Base-by-base conservation (phyloP, 257 asterid species). In the Coffea eugenioides region DNA sequence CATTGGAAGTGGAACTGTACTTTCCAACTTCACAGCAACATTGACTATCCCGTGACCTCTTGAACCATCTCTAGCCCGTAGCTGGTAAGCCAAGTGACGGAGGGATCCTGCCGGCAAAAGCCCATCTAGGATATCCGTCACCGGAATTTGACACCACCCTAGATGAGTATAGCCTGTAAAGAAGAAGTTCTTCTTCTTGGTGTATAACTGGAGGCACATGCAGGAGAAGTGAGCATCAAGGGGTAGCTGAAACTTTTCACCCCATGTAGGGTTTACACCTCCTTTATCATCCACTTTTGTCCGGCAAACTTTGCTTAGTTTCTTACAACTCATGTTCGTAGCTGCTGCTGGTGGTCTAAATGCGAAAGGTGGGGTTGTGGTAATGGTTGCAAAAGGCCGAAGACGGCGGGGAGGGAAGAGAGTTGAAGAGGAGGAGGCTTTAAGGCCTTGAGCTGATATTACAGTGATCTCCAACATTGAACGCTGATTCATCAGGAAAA, bases 131-230 rank as follows among this genome's bases (percentile, higher is more conserved):
- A 89, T 73, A 76, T 89, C 92, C 0, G 84, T 52, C 1, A 88
- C 87, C 25, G 88, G 89, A 79, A 89, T 84, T 65, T 59, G 76
- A 74, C 92, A 89, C 92, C 92, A 87, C n/a, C 92, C 92, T 1
- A 89, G 81, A 20, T 69, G 86, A 81, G 75, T 85, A 77, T 48
- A 15, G 13, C 92, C 88, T 83, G 43, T 39, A 39, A 66, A 21
- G 2, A 89, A 36, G 39, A 87, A 59, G 80, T 62, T 71, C 39
- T 85, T 89, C 78, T 62, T 71, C 39, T 85, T 89, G 52, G 88
- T 85, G 80, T 82, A 84, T 18, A 89, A 75, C 16, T 77, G 88
- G 8, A 89, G 81, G 80, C 85, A 84, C 76, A 89, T 73, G 18
- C 89, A 68, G 5, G 83, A 79, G 51, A 85, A 81, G 45, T 39